A percentile compares a stretch with the other conserved stretches of the same genome.
These are phyloP conservation scores for Plasmopara viticola DNA, from an alignment of 352 stramenopile species.

Conservation along the genomic window DNA sequence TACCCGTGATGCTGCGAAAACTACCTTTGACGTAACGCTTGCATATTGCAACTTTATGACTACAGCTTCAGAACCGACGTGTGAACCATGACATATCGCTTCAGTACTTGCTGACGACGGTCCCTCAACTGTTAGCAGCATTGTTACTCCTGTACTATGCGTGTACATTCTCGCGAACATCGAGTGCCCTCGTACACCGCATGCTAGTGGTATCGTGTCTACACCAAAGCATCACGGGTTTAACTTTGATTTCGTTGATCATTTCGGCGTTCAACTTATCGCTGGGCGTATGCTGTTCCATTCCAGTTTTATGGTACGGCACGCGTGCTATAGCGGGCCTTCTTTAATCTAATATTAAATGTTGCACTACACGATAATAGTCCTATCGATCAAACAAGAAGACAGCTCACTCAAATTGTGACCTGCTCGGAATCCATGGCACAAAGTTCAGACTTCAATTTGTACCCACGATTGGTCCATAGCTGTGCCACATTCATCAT, in stretches of 20 bases:
- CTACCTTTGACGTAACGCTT: background rate
- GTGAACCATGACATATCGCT: slow-evolving; percentile 38
- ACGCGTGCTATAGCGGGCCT: background rate
- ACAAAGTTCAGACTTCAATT: slow-evolving; percentile 21
- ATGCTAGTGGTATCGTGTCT: slow-evolving; percentile 51
- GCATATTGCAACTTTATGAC: background rate
- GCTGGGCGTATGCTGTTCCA: slow-evolving; percentile 49
- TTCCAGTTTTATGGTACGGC: slow-evolving; percentile 40
- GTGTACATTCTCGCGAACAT: slow-evolving; percentile 37
- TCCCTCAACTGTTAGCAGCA: slow-evolving; percentile 37
- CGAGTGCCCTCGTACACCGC: slow-evolving; percentile 41
- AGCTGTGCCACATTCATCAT: slow-evolving; percentile 39
- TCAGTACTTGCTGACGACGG: slow-evolving; percentile 46
- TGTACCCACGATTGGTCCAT: slow-evolving; percentile 36
- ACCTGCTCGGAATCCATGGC: slow-evolving; percentile 30
- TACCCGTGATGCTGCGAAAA: background rate
- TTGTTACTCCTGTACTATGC: slow-evolving; percentile 59
- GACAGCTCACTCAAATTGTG: slow-evolving; percentile 35
- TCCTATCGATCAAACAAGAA: slow-evolving; percentile 26
- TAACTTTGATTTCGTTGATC: slow-evolving; percentile 37
- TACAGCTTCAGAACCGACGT: slow-evolving; percentile 33
- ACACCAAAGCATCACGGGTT: slow-evolving; percentile 33
- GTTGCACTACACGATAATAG: slow-evolving; percentile 14
- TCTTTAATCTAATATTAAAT: background rate
- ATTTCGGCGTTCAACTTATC: slow-evolving; percentile 40